Conservation (phyloP, 1,139 yeast genomes). For the Diutina siamensis region DNA sequence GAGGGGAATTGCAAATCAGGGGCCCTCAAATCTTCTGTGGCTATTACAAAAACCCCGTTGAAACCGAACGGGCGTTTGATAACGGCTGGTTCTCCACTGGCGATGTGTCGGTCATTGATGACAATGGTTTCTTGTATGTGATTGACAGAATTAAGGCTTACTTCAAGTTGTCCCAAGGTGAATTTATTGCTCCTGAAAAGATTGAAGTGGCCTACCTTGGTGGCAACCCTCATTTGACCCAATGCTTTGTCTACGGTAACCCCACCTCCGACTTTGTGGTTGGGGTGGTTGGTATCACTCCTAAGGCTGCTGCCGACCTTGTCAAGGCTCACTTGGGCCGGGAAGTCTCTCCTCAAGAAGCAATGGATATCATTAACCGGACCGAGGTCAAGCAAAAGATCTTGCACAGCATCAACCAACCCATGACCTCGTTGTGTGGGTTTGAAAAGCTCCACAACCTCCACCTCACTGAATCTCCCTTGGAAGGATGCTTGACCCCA, state of each 20-base stretch:
- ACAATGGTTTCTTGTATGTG: conserved; percentile 37
- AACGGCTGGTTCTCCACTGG: conserved; percentile 77
- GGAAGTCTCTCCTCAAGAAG: neutral
- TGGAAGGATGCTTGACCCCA: conserved; percentile 2
- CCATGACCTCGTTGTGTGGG: neutral
- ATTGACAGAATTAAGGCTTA: conserved; percentile 73
- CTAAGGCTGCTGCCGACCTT: neutral
- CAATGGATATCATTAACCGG: neutral
- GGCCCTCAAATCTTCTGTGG: conserved; percentile 28
- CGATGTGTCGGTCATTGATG: conserved; percentile 50
- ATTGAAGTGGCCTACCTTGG: conserved; percentile 52
- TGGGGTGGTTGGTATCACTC: conserved; percentile 35
- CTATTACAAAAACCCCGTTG: conserved; percentile 29
- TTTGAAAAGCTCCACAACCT: conserved; percentile 5
- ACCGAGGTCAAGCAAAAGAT: neutral
- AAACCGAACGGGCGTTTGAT: conserved; percentile 22
- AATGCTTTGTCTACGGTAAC: conserved; percentile 21
- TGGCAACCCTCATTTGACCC: conserved; percentile 13
- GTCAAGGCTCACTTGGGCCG: neutral
- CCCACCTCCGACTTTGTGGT: conserved; percentile 48
- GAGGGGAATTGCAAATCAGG: conserved; percentile 31
- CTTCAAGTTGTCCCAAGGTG: conserved; percentile 75
- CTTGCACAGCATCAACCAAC: neutral
- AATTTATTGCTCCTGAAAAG: conserved; percentile 70
- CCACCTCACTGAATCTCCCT: neutral